Base-by-base conservation (phyloP, 2,329 filamentous ascomycete species). In the Sarocladiaceae sp. region DNA sequence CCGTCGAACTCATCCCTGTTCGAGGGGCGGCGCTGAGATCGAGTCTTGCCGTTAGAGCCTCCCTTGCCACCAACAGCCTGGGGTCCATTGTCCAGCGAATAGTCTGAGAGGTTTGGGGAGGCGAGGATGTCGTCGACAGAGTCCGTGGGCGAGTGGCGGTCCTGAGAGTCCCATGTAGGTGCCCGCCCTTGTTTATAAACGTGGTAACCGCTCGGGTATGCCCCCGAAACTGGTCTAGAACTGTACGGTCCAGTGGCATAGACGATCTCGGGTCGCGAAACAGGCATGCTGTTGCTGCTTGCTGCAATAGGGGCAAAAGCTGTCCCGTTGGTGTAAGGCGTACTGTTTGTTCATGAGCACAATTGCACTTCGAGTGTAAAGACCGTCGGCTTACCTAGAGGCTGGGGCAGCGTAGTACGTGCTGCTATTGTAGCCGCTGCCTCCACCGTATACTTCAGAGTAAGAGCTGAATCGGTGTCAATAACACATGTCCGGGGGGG, bases 1-100 rank as follows among this genome's bases (percentile, higher is more conserved):
- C 88, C 88, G 64, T 93, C 88, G 64, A 94, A 94, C 64, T 93
- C 88, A 69, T 94, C 88, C 48, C 88, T 77, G 67, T 90, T 90
- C 33, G 84, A 87, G 20, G 85, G 80, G 23, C 84, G 77, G 54
- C 85, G 75, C 58, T 86, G 82, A 13, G 75, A 67, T 32, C 72
- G 68, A 43, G 65, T 62, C 55, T 76, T 77, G 42, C 67, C 65
- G 40, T 62, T 64, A 33, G 61, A 58, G 4, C 6, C 11, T 4
- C 27, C 26, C 65, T 61, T 27, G 33, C 20, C 26, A 15, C 40
- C 44, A 29, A 19, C 37, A 19, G 24, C 26, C 33, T 64, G 62
- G 35, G 67, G 64, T 42, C 66, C 65, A 52, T 73, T 71, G 43
- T 83, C 79, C 51, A 76, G 59, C 5, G 73, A 73, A 54, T 78